These are phyloP conservation scores for Ceriops tagal DNA, from an alignment of 345 rosid species.

Conservation along the genomic window DNA sequence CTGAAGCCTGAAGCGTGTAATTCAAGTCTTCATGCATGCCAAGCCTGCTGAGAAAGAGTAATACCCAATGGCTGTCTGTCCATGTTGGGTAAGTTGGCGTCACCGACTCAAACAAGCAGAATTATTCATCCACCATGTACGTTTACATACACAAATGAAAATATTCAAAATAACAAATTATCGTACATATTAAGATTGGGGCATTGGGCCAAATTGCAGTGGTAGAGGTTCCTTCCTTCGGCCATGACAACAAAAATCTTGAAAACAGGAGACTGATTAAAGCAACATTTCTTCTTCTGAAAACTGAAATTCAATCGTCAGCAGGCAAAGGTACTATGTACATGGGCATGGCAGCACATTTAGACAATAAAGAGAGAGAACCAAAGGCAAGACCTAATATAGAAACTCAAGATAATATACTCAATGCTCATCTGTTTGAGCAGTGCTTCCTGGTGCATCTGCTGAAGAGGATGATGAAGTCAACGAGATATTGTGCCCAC, in stretches of 20 bases:
- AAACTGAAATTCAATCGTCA: not conserved
- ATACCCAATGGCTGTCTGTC: too few species aligned
- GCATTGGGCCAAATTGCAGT: not conserved
- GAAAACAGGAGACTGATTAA: constrained; percentile 1
- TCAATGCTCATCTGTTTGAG: constrained; percentile 44
- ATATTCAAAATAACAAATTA: not conserved
- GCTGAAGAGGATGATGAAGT: constrained; percentile 26
- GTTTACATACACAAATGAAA: not conserved
- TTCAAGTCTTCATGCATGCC: too few species aligned
- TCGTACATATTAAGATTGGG: too few species aligned
- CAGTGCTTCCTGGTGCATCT: constrained; percentile 30
- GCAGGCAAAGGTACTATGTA: constrained; percentile 25
- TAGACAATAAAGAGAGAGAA: constrained; percentile 13
- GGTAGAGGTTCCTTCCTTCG: not conserved
- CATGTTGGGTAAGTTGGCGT: not conserved
- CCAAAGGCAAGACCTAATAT: constrained; percentile 7
- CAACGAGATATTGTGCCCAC: constrained; percentile 41
- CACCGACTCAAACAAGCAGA: constrained; percentile 2
- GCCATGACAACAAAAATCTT: constrained; percentile 9
- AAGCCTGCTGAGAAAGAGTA: too few species aligned
- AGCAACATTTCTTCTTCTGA: constrained; percentile 9
- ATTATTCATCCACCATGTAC: not conserved
- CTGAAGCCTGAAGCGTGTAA: too few species aligned
- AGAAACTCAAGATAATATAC: constrained; percentile 3
- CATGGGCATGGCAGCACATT: constrained; percentile 22